Evolutionary conservation across 345 rosid genomes (phyloP), one percentile per base, ranked within the genome.

Genomic region (Punica granatum): DNA sequence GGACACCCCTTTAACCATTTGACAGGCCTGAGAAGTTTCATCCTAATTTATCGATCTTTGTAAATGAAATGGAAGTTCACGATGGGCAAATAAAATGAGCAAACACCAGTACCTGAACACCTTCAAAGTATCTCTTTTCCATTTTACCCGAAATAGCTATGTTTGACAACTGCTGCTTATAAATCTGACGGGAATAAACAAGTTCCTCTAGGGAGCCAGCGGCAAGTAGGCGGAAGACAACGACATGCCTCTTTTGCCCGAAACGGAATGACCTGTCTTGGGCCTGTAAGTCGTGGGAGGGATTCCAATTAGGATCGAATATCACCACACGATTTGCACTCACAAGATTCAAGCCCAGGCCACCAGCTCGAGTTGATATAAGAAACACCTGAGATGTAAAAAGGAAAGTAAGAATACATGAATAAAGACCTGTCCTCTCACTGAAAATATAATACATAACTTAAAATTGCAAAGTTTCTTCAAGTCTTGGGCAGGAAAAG

Each of bases 301-400:
- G 99, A 78, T 89, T 94, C 97, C 99, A 94, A 68, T 88, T 94
- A 60, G 97, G 97, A 72, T 93, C 96, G 71, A 94, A 94, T 80
- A 94, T 88, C 61, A 94, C 95, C 70, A 91, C 97, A 3, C 96
- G 91, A 73, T 94, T 91, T 6, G 97, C 99, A 32, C 96, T 89
- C 58, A 88, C 97, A 69, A 91, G 99, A 86, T 94, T 94, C 79
- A 94, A 81, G 62, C 99, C 99, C 67, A 94, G 91, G 65, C 97
- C 98, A 74, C 98, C 97, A 70, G 97, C 98, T 80, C 96, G 84
- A 71, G 97, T 89, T 63, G 98, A 93, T 84, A 93, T 93, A n/a
- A 90, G 85, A 84, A 93, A 90, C 39, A 90, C 98, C 98, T 92
- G 79, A 75, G 63, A 60, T 18, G 65, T 34, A 60, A 67, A 48